phyloP scores from a whole-genome alignment of 176 grass and related monocot genomes.

The Ananas comosus region DNA sequence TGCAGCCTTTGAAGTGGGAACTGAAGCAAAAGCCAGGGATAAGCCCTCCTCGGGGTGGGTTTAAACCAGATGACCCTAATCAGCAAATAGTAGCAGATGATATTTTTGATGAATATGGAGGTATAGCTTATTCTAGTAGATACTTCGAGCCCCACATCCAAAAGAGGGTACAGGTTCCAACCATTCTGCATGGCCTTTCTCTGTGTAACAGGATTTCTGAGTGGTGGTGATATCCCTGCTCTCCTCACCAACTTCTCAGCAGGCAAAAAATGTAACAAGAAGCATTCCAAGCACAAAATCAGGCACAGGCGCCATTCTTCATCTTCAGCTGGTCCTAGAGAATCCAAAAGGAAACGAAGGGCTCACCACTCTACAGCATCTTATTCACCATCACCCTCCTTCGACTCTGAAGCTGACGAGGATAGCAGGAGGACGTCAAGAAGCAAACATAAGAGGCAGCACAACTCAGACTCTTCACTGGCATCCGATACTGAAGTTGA shows the following conservation, averaged over 20 bases:
- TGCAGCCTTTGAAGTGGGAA: slow-evolving; percentile 90
- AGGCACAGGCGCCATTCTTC: slow-evolving; percentile 24
- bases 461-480: slow-evolving; percentile 23
- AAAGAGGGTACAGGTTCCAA: not conserved
- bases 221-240: slow-evolving; percentile 52
- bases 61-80: slow-evolving; percentile 80
- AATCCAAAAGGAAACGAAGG: slow-evolving; percentile 20
- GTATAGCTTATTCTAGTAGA: slow-evolving; percentile 23
- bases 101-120: slow-evolving; percentile 99
- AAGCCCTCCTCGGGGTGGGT: slow-evolving; percentile 91
- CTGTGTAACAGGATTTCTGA: slow-evolving; percentile 66
- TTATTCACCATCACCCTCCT: not conserved
- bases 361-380: slow-evolving; percentile 17
- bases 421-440: slow-evolving; percentile 31
- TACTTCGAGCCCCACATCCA: not conserved
- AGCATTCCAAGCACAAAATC: slow-evolving; percentile 53
- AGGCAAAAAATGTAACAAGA: slow-evolving; percentile 42
- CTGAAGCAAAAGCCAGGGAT: slow-evolving; percentile 94
- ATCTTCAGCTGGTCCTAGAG: slow-evolving; percentile 10
- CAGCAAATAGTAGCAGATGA: slow-evolving; percentile 96
- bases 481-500: slow-evolving; percentile 34
- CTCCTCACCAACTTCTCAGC: slow-evolving; percentile 60
- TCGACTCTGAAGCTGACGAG: slow-evolving; percentile 29
- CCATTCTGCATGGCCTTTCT: not conserved
- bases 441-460: slow-evolving; percentile 47